Percentiles rank a stretch among this genome's conserved stretches.
phyloP scores from a whole-genome alignment of 441 rosid species.

The Lepidium campestre region DNA sequence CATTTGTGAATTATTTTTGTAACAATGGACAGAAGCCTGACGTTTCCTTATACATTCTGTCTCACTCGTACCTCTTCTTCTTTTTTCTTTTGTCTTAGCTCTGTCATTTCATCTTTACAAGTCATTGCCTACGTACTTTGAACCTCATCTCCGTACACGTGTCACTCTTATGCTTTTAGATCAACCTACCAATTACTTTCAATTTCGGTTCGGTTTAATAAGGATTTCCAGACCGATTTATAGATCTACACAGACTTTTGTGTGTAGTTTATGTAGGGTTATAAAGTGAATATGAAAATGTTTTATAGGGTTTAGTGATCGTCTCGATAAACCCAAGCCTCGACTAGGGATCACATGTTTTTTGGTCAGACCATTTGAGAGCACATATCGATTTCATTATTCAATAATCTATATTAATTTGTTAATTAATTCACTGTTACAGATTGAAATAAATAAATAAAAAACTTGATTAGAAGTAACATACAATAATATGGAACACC shows the following conservation, averaged over 20 bases:
- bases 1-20: no score
- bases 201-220: constrained; percentile 1
- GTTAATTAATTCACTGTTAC: not conserved
- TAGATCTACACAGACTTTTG: not conserved
- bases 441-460: not conserved
- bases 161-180: not conserved
- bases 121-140: not conserved
- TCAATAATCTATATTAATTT: not conserved
- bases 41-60: constrained; percentile 18
- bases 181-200: not conserved
- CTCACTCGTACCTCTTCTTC: constrained; percentile 10
- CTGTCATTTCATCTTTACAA: constrained; percentile 17
- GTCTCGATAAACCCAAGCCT: constrained; percentile 44
- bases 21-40: constrained; percentile 8
- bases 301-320: constrained; percentile 23
- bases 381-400: not conserved
- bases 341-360: constrained; percentile 32
- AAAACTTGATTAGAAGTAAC: not conserved
- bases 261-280: not conserved
- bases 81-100: not conserved
- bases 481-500: not conserved
- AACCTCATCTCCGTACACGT: constrained; percentile 10
- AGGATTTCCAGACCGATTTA: not conserved
- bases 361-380: constrained; percentile 7
- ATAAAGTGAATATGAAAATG: not conserved